These are phyloP conservation scores for Penicillium psychrofluorescens DNA, from an alignment of 495 filamentous ascomycete genomes.

Conservation along the genomic window DNA sequence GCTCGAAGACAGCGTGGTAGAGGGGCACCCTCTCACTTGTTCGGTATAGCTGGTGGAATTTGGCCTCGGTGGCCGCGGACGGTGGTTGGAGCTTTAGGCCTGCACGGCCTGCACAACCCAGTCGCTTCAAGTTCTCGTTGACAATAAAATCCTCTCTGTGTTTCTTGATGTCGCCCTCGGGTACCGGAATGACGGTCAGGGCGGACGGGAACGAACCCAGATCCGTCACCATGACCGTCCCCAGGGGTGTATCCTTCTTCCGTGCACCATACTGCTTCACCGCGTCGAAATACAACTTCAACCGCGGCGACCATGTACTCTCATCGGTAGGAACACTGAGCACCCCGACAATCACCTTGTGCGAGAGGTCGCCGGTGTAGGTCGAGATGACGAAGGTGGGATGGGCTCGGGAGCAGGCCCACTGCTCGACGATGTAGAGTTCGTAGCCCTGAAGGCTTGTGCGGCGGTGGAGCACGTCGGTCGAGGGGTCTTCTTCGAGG, in stretches of 20 bases:
- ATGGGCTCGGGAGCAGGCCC: conserved; percentile 85
- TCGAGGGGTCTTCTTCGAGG: conserved; percentile 78
- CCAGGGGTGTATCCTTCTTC: conserved; percentile 70
- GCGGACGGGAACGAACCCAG: conserved; percentile 83
- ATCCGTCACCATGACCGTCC: conserved; percentile 89
- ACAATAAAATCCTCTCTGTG: conserved; percentile 85
- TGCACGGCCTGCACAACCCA: conserved; percentile 86
- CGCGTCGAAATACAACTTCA: conserved; percentile 80
- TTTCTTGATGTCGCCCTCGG: conserved; percentile 74
- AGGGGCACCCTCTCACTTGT: conserved; percentile 75
- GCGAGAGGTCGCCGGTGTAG: conserved; percentile 80
- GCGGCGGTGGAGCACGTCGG: conserved; percentile 65
- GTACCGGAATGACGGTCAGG: conserved; percentile 80
- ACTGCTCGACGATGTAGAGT: conserved; percentile 93
- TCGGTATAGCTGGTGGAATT: conserved; percentile 86
- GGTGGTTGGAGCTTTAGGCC: conserved; percentile 74
- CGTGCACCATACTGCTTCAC: conserved; percentile 78
- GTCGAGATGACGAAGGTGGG: conserved; percentile 90
- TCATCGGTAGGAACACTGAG: conserved; percentile 80
- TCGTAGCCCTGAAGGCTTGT: conserved; percentile 75
- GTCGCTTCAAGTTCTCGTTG: conserved; percentile 86
- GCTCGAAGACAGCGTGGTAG: conserved; percentile 70
- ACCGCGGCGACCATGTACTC: conserved; percentile 65
- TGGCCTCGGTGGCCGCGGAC: conserved; percentile 72
- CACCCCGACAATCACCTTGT: conserved; percentile 71